These are phyloP conservation scores for Aspergillus bridgeri DNA, from an alignment of 495 filamentous ascomycete genomes.

Conservation along the genomic window DNA sequence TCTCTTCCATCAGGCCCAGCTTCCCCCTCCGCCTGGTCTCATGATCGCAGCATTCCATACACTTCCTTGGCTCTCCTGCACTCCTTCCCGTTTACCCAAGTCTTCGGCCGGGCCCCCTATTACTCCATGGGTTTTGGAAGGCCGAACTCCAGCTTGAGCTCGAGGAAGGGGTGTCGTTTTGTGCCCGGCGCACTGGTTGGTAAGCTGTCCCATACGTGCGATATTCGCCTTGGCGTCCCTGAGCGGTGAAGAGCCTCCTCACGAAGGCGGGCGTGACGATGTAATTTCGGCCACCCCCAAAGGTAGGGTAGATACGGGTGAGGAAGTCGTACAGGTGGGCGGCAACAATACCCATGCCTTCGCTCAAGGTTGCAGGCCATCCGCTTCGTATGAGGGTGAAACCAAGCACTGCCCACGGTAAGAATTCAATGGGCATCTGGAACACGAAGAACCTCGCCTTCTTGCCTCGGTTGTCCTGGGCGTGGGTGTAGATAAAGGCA, in stretches of 20 bases:
- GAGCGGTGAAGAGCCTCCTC: constrained; percentile 54
- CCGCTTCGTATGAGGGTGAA: constrained; percentile 59
- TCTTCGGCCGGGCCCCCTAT: constrained; percentile 62
- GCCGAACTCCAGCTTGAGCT: constrained; percentile 32
- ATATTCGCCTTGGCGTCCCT: constrained; percentile 25
- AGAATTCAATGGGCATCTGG: constrained; percentile 66
- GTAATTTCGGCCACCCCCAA: constrained; percentile 72
- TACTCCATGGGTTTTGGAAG: constrained; percentile 55
- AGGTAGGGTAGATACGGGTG: constrained; percentile 75
- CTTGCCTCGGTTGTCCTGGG: constrained; percentile 73
- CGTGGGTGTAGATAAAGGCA: constrained; percentile 74
- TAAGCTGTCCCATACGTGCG: constrained; percentile 61
- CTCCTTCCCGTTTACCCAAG: constrained; percentile 53
- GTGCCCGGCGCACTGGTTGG: constrained; percentile 24
- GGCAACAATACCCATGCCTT: constrained; percentile 68
- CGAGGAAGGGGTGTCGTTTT: constrained; percentile 14
- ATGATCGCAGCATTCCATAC: background rate
- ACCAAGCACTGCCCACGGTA: constrained; percentile 73
- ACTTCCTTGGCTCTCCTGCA: too few relatives aligned
- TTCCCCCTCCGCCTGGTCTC: background rate
- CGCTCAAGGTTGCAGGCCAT: constrained; percentile 45
- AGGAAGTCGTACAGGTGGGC: constrained; percentile 86
- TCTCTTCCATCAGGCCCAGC: background rate
- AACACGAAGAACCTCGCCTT: constrained; percentile 71
- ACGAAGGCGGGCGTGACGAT: constrained; percentile 67